Evolutionary conservation across 345 rosid species (phyloP).

Genomic region (Bruguiera parviflora): DNA sequence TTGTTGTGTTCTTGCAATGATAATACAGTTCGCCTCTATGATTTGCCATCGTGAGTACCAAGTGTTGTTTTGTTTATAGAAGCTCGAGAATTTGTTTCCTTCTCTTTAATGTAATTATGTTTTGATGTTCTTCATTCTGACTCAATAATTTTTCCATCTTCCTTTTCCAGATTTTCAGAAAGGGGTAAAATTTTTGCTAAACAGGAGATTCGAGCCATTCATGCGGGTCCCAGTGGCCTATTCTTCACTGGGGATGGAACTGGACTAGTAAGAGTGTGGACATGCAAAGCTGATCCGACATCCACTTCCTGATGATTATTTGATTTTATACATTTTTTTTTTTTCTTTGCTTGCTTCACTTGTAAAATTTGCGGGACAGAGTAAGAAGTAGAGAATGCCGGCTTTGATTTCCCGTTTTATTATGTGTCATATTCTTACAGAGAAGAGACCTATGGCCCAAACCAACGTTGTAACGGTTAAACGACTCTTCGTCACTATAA

Average conservation of each 20-base stretch:
- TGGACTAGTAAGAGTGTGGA: slow-evolving; percentile 94
- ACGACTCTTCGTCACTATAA: not conserved
- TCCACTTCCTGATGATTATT: slow-evolving; percentile 17
- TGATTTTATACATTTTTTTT: not conserved
- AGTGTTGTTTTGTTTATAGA: not conserved
- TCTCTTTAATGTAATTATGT: not conserved
- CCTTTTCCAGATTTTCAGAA: slow-evolving; percentile 61
- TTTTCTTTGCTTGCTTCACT: not conserved
- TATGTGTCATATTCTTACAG: not conserved
- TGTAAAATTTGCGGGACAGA: not conserved
- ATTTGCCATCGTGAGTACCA: slow-evolving; percentile 88
- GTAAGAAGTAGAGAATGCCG: not conserved
- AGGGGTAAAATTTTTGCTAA: slow-evolving; percentile 85
- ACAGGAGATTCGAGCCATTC: slow-evolving; percentile 77
- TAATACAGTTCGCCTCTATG: slow-evolving; percentile 34
- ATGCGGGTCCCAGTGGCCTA: slow-evolving; percentile 74
- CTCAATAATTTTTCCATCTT: not conserved
- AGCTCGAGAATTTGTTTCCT: not conserved
- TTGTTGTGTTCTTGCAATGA: slow-evolving; percentile 25
- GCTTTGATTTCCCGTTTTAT: not conserved
- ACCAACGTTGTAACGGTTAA: not conserved
- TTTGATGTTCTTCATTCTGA: not conserved
- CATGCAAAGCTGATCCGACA: slow-evolving; percentile 49
- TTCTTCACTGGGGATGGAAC: slow-evolving; percentile 95
- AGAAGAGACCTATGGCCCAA: not conserved